Base-by-base conservation (phyloP, 352 stramenopile species). In the Nannochloropsis limnetica region DNA sequence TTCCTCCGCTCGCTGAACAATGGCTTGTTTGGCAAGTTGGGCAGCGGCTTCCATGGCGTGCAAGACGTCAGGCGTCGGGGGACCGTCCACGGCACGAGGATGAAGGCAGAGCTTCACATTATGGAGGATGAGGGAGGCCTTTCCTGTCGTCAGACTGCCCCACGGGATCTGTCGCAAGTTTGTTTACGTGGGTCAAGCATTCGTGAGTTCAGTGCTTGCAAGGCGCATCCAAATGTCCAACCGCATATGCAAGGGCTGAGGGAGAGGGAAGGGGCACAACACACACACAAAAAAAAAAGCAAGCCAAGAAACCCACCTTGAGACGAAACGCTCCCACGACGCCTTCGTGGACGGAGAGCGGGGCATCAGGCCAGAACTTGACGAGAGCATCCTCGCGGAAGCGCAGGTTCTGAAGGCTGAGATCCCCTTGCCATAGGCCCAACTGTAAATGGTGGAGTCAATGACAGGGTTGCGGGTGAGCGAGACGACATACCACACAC, bases 81-180 rank as follows among this genome's bases (percentile, higher is more conserved):
- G 61, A 3, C n/a, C 61, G n/a, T 74, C 25, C n/a, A 74, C 25
- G 20, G 11, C 61, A 9, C 61, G 61, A 74, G 61, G 61, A 74
- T 29, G 25, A 74, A 74, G 61, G 61, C n/a, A 74, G n/a, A 74
- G n/a, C 6, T 74, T 74, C 25, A 74, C 61, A 74, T 74, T 29
- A 74, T 29, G 9, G 25, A 74, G n/a, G n/a, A 74, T 74, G 61
- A 74, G 61, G 22, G 61, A 25, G 2, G 61, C 61, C 61, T 29
- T 74, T 23, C 61, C 61, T 15, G 61, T 74, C 61, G 61, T 74
- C n/a, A 74, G 61, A 74, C 61, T 4, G n/a, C 20, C 25, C 61
- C 61, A 74, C 15, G 61, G 61, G 11, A 74, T 29, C 61, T 74
- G n/a, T 74, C 6, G 25, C 25, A 29, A 49, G 37, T 49, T 49